Percentiles rank a stretch among this genome's conserved stretches.
phyloP scores from a whole-genome alignment of 2,329 filamentous ascomycete species.

The Diaporthe batatas region DNA sequence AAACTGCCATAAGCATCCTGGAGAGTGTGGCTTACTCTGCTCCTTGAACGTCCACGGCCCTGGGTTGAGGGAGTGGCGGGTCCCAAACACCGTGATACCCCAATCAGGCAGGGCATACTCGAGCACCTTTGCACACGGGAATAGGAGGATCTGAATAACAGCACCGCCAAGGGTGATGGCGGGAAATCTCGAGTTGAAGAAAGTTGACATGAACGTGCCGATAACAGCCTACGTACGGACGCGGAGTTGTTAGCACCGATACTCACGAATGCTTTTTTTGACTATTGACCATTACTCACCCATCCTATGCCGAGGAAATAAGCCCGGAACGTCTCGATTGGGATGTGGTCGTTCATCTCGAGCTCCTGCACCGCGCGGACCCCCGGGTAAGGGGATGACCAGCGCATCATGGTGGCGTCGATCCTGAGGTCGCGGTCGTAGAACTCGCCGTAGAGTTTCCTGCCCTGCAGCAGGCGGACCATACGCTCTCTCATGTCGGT shows the following conservation, averaged over 20 bases:
- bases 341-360: constrained; percentile 52
- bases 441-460: constrained; percentile 56
- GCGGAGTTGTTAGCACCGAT: no score
- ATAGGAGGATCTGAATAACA: constrained; percentile 61
- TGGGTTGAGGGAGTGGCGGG: constrained; percentile 55
- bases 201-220: constrained; percentile 56
- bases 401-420: constrained; percentile 56
- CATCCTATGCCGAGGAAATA: constrained; percentile 58
- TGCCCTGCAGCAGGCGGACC: constrained; percentile 53
- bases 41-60: constrained; percentile 59
- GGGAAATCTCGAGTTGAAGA: constrained; percentile 58
- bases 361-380: constrained; percentile 57
- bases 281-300: constrained; percentile 33
- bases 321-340: constrained; percentile 57
- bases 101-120: constrained; percentile 60
- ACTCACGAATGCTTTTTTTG: no score
- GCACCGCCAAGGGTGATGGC: constrained; percentile 52
- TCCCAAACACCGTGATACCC: constrained; percentile 57
- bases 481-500: constrained; percentile 58
- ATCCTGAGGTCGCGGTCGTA: constrained; percentile 58
- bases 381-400: constrained; percentile 58
- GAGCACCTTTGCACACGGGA: constrained; percentile 60
- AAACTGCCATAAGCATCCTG: neutral
- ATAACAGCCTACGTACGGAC: constrained; percentile 48
- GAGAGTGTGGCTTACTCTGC: constrained; percentile 46